These are phyloP conservation scores for Dorcoceras hygrometricum DNA, from an alignment of 257 asterid genomes.

Conservation along the genomic window DNA sequence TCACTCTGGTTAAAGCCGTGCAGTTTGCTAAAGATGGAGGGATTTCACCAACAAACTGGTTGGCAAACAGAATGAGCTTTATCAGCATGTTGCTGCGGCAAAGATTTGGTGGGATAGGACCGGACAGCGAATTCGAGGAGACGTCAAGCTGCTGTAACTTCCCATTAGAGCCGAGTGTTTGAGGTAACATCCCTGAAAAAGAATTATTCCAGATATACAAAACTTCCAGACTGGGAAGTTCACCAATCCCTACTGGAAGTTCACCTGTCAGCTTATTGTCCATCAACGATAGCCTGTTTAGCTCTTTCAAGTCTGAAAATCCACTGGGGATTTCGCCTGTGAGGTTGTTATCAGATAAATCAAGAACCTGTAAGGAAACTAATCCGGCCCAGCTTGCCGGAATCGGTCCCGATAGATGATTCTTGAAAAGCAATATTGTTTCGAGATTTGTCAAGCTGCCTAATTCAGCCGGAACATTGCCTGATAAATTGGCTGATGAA, in stretches of 20 bases:
- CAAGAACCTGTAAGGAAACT: conserved; percentile 44
- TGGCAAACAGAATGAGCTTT: conserved; percentile 70
- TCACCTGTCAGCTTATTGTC: conserved; percentile 62
- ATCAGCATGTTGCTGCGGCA: conserved; percentile 51
- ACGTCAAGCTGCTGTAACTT: conserved; percentile 64
- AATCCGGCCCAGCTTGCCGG: conserved; percentile 48
- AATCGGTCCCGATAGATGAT: conserved; percentile 51
- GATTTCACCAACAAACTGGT: conserved; percentile 53
- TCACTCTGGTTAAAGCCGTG: conserved; percentile 47
- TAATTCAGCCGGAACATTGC: conserved; percentile 52
- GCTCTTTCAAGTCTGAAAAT: conserved; percentile 43
- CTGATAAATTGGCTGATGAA: conserved; percentile 65
- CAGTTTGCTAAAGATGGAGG: conserved; percentile 71
- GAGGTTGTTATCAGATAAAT: conserved; percentile 65
- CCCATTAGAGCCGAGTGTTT: conserved; percentile 64
- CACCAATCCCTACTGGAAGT: conserved; percentile 68
- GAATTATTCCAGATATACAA: conserved; percentile 80
- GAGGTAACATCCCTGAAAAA: conserved; percentile 68
- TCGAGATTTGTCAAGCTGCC: conserved; percentile 47
- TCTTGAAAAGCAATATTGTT: conserved; percentile 50
- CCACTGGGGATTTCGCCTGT: conserved; percentile 61
- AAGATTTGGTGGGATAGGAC: conserved; percentile 72
- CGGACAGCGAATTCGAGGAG: conserved; percentile 66
- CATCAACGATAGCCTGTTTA: conserved; percentile 49
- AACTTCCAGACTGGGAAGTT: conserved; percentile 59